Evolutionary conservation across 495 filamentous ascomycete species (phyloP).

Genomic region (Talaromyces thailandensis): DNA sequence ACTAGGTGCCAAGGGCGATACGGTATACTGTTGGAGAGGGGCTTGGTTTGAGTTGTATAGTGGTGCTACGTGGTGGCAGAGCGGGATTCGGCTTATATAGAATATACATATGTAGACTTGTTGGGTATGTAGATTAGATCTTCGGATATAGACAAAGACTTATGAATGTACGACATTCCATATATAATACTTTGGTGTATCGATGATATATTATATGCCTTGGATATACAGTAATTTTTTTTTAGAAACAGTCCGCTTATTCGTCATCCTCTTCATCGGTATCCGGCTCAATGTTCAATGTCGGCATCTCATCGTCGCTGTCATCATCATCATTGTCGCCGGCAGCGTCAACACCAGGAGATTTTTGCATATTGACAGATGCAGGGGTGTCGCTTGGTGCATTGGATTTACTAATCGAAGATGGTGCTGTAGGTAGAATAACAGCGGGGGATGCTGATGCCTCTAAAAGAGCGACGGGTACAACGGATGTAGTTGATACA

Average conservation of each 20-base stretch:
- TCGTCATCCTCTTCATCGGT: slow-evolving; percentile 25
- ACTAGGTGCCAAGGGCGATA: slow-evolving; percentile 34
- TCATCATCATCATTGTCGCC: slow-evolving; percentile 22
- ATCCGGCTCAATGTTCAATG: slow-evolving; percentile 37
- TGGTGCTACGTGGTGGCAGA: slow-evolving; percentile 56
- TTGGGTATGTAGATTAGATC: neutral
- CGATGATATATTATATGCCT: neutral
- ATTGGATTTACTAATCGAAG: neutral
- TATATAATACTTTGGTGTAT: neutral
- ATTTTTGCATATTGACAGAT: neutral
- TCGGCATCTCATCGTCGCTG: slow-evolving; percentile 41
- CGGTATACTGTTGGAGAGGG: slow-evolving; percentile 49
- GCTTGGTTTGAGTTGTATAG: slow-evolving; percentile 40
- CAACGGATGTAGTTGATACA: neutral
- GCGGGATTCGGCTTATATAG: slow-evolving; percentile 33
- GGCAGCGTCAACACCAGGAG: neutral
- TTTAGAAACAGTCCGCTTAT: neutral
- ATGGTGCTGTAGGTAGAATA: neutral
- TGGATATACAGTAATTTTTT: neutral
- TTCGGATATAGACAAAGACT: neutral
- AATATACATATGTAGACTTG: neutral
- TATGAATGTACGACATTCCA: neutral
- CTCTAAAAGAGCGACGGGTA: neutral
- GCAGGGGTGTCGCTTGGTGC: neutral
- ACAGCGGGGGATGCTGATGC: neutral